A percentile compares a stretch with the other conserved stretches of the same genome.
Conservation (phyloP, 2,329 filamentous ascomycete species). For the Ascochyta lentis region DNA sequence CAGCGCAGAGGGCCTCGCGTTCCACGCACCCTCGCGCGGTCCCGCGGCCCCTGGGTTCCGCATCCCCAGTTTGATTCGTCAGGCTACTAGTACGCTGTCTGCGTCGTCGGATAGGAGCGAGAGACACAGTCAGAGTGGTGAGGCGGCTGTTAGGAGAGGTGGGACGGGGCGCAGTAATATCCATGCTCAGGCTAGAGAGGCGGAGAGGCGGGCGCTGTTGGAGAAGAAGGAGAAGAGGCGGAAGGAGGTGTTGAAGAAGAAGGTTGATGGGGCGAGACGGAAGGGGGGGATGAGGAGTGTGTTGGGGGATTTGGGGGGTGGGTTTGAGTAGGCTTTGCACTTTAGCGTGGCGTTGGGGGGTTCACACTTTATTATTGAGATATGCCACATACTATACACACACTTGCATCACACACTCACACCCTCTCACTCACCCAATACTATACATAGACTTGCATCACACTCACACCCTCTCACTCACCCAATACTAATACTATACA, state of each 20-base stretch:
- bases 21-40: constrained; percentile 55
- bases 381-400: background rate
- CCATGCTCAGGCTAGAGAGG: constrained; percentile 65
- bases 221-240: constrained; percentile 61
- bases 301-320: constrained; percentile 39
- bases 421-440: constrained; percentile 80
- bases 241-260: constrained; percentile 56
- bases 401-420: constrained; percentile 41
- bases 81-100: constrained; percentile 68
- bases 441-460: background rate
- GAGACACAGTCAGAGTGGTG: constrained; percentile 17
- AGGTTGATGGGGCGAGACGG: constrained; percentile 43
- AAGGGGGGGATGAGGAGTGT: constrained; percentile 42
- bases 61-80: constrained; percentile 73
- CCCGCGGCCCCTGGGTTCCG: constrained; percentile 59
- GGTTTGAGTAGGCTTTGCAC: constrained; percentile 41
- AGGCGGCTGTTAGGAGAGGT: constrained; percentile 53
- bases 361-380: background rate
- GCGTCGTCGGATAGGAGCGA: constrained; percentile 33
- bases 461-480: too few species aligned
- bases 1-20: constrained; percentile 59
- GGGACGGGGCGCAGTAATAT: constrained; percentile 66
- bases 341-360: background rate
- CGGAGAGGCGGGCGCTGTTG: constrained; percentile 59
- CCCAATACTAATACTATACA: too few species aligned